Evolutionary conservation across 2,329 filamentous ascomycete genomes (phyloP).

Genomic region (Ploettnerulaceae sp.): DNA sequence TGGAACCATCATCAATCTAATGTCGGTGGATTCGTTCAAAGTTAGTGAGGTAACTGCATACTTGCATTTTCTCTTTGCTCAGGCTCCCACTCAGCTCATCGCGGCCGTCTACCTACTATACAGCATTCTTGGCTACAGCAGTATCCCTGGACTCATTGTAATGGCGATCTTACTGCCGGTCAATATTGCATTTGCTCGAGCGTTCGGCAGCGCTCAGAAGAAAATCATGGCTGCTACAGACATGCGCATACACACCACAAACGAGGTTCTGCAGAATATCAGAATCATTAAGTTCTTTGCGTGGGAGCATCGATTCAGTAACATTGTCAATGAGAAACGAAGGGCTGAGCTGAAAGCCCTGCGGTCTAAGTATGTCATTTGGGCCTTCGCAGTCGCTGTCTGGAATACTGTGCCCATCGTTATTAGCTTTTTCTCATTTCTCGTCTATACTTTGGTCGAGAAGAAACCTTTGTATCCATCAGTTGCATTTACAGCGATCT

Average conservation of each 20-base stretch:
- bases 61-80: constrained; percentile 90
- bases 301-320: constrained; percentile 89
- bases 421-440: constrained; percentile 94
- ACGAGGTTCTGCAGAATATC: constrained; percentile 95
- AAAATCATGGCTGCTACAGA: constrained; percentile 90
- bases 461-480: constrained; percentile 86
- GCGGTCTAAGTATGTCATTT: constrained; percentile 79
- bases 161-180: constrained; percentile 86
- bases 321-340: constrained; percentile 85
- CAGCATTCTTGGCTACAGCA: constrained; percentile 84
- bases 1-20: constrained; percentile 98
- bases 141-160: constrained; percentile 85
- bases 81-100: constrained; percentile 81
- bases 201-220: constrained; percentile 83
- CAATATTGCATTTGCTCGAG: constrained; percentile 83
- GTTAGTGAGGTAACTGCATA: constrained; percentile 93
- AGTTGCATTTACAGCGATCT: constrained; percentile 91
- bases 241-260: constrained; percentile 91
- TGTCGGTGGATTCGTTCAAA: constrained; percentile 99
- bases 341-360: constrained; percentile 71
- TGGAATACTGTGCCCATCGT: constrained; percentile 95
- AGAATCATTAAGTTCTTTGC: constrained; percentile 99
- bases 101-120: constrained; percentile 81
- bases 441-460: constrained; percentile 87
- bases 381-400: constrained; percentile 85